Evolutionary conservation across 2,329 filamentous ascomycete species (phyloP).

Genomic region (Ceratocystis papillata): DNA sequence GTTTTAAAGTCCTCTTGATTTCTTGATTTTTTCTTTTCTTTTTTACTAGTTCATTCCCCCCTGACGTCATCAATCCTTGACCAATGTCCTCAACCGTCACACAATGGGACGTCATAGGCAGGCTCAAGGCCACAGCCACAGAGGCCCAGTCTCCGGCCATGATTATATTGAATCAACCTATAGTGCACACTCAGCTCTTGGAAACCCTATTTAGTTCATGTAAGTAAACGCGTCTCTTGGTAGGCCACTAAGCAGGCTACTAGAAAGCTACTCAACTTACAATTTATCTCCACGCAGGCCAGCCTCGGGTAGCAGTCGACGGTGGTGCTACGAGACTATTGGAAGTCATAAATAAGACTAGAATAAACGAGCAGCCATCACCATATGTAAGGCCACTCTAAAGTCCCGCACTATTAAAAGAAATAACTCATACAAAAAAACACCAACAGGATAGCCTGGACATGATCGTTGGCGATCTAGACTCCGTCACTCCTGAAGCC

Average conservation of each 20-base stretch:
- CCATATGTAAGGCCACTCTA: conserved; percentile 12
- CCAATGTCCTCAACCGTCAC: conserved; percentile 13
- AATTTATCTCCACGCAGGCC: conserved; percentile 37
- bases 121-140: conserved; percentile 8
- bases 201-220: conserved; percentile 27
- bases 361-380: conserved; percentile 13
- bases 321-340: conserved; percentile 75
- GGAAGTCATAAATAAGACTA: conserved; percentile 29
- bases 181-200: conserved; percentile 38
- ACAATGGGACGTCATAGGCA: conserved; percentile 21
- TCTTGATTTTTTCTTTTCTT: too few species aligned
- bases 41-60: not conserved
- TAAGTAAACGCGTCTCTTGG: not conserved
- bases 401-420: not conserved
- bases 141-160: conserved; percentile 33
- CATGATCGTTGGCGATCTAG: conserved; percentile 78
- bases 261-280: too few species aligned
- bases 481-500: conserved; percentile 60
- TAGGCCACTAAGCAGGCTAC: not conserved
- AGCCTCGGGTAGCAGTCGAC: conserved; percentile 69
- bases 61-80: conserved; percentile 12
- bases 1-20: too few species aligned
- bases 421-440: not conserved
- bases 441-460: conserved; percentile 46
- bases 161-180: conserved; percentile 43